Evolutionary conservation across 2,329 filamentous ascomycete genomes (phyloP).

Genomic region (Ilyonectria sp.): DNA sequence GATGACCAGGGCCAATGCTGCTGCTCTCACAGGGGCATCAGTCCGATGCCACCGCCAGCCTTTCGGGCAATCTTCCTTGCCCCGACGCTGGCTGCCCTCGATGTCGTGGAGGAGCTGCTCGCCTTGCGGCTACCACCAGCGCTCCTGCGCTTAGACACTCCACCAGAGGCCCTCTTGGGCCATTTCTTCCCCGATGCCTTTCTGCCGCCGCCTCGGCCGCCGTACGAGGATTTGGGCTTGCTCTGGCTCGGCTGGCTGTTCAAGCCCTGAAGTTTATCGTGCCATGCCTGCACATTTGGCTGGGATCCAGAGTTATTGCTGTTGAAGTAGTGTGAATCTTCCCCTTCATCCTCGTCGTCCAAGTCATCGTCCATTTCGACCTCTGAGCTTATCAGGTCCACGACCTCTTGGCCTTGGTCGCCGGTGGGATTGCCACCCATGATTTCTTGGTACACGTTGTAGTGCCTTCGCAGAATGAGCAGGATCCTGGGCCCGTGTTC

Average conservation of each 20-base stretch:
- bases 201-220: conserved; percentile 47
- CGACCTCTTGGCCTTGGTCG: conserved; percentile 58
- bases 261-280: conserved; percentile 51
- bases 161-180: conserved; percentile 49
- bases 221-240: conserved; percentile 47
- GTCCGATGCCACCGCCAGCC: conserved; percentile 53
- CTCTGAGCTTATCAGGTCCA: conserved; percentile 69
- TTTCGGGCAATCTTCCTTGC: conserved; percentile 52
- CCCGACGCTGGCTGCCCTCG: conserved; percentile 39
- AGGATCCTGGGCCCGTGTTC: conserved; percentile 75
- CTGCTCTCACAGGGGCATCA: conserved; percentile 55
- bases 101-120: conserved; percentile 48
- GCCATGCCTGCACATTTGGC: conserved; percentile 54
- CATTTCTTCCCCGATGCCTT: conserved; percentile 51
- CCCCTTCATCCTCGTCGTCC: conserved; percentile 55
- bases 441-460: conserved; percentile 65
- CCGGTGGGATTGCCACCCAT: conserved; percentile 54
- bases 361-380: conserved; percentile 56
- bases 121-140: conserved; percentile 49
- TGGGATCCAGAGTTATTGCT: conserved; percentile 30
- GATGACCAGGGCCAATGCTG: conserved; percentile 10
- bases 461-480: conserved; percentile 67
- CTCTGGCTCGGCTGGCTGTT: conserved; percentile 46
- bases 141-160: conserved; percentile 51
- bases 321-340: conserved; percentile 66